These are phyloP conservation scores for Hydnomerulius pinastri DNA, from an alignment of 768 basidiomycete species.

Conservation along the genomic window DNA sequence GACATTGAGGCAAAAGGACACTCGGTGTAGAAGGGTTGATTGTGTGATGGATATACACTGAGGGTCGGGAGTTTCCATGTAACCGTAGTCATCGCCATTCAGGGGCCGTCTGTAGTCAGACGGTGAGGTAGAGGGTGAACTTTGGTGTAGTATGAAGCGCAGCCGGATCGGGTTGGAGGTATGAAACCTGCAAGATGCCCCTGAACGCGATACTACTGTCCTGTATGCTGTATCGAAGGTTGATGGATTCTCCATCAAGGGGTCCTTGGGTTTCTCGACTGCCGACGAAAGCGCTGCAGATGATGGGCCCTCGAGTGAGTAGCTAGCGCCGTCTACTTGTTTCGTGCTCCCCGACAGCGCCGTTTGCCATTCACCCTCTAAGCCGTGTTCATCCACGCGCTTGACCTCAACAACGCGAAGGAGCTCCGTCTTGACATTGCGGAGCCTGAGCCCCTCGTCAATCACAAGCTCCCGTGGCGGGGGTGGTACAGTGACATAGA, in stretches of 20 bases:
- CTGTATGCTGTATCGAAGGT: slow-evolving; percentile 46
- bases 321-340: slow-evolving; percentile 14
- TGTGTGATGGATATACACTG: slow-evolving; percentile 81
- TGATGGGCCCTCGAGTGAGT: slow-evolving; percentile 33
- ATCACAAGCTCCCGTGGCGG: slow-evolving; percentile 68
- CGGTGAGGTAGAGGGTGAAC: slow-evolving; percentile 51
- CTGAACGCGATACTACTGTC: slow-evolving; percentile 75
- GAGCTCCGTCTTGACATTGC: slow-evolving; percentile 82
- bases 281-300: slow-evolving; percentile 22
- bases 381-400: slow-evolving; percentile 41
- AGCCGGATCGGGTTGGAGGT: slow-evolving; percentile 69
- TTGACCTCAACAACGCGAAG: slow-evolving; percentile 64
- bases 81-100: slow-evolving; percentile 43
- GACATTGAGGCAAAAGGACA: slow-evolving; percentile 75
- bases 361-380: slow-evolving; percentile 34
- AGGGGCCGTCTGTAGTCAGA: slow-evolving; percentile 46
- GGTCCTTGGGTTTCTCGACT: slow-evolving; percentile 34
- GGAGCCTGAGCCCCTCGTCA: slow-evolving; percentile 68
- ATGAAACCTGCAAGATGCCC: slow-evolving; percentile 91
- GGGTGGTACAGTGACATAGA: slow-evolving; percentile 80
- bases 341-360: slow-evolving; percentile 24
- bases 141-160: slow-evolving; percentile 78
- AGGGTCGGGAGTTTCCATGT: slow-evolving; percentile 56
- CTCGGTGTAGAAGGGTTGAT: slow-evolving; percentile 77
- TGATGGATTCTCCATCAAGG: slow-evolving; percentile 42